Evolutionary conservation across 257 asterid species (phyloP).

Genomic region (Solanum tacnaense): DNA sequence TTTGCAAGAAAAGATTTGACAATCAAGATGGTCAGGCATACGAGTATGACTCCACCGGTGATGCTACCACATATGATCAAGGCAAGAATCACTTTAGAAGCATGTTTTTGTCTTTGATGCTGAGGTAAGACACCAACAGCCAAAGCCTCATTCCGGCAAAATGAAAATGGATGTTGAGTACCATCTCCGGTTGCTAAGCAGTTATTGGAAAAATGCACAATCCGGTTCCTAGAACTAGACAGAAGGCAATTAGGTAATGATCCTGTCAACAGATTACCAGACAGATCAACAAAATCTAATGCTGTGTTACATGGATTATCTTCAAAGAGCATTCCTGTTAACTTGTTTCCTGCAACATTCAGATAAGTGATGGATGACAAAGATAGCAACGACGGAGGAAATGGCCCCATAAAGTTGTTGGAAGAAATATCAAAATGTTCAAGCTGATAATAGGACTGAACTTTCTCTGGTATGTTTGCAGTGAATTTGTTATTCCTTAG

Average conservation of each 20-base stretch:
- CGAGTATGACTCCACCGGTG: conserved; percentile 37
- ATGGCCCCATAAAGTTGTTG: conserved; percentile 75
- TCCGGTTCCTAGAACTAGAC: conserved; percentile 19
- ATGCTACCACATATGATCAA: conserved; percentile 46
- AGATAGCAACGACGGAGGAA: conserved; percentile 56
- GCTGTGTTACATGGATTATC: conserved; percentile 35
- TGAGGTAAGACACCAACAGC: conserved; percentile 78
- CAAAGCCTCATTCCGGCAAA: conserved; percentile 62
- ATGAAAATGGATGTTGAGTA: conserved; percentile 49
- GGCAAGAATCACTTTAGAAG: conserved; percentile 32
- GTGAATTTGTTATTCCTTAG: conserved; percentile 55
- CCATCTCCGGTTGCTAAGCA: conserved; percentile 38
- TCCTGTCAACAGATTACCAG: conserved; percentile 68
- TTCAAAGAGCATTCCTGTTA: conserved; percentile 69
- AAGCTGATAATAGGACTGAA: conserved; percentile 50
- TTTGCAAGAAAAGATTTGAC: conserved; percentile 32
- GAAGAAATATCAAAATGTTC: conserved; percentile 49
- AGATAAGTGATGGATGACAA: conserved; percentile 49
- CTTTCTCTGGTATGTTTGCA: conserved; percentile 48
- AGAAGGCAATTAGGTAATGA: conserved; percentile 53
- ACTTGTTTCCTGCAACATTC: conserved; percentile 48
- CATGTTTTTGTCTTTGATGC: conserved; percentile 24
- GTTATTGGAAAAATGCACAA: conserved; percentile 37
- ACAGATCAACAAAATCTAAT: conserved; percentile 58
- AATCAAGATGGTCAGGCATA: conserved; percentile 19